Base-by-base conservation (phyloP, 129 eudicot species). In the Flaveria sonorensis region DNA sequence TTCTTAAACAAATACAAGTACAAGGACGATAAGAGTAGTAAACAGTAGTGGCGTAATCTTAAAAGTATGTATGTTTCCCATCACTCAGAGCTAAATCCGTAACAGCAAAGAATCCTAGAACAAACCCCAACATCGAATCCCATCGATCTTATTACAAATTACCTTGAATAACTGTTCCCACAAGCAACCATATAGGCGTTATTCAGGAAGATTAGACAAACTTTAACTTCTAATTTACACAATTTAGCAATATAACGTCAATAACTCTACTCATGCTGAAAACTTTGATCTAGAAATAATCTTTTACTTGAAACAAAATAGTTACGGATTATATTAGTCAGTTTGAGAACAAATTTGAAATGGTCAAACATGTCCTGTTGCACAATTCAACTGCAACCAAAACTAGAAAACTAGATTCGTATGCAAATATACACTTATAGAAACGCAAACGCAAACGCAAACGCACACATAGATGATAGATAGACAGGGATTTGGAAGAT, bases 301-400 rank as follows among this genome's bases (percentile, higher is more conserved):
- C 16, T 43, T 64, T 73, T 47, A n/a, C 26, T 75, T 16, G 2
- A 63, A 64, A 64, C 16, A 5, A 12, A 65, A 50, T 30, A 30
- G 36, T 48, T 52, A 48, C 7, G 26, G 52, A 75, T 11, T 7
- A 28, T 52, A 32, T 63, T 47, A 65, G 11, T 76, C 42, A 36
- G 42, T 14, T 66, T 76, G 10, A 12, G 55, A 16, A 36, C 52
- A 40, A 52, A 14, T 11, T 57, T 23, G 26, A 45, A 2, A 30
- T 30, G 36, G 36, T 30, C 36, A 30, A 30, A 30, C 36, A 30
- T 30, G 5, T 3, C 0, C 0, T 74, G 21, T 47, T 40, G 26
- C 61, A 43, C 30, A 74, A 74, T 74, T 70, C n/a, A 74, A 68
- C 79, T 6, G 40, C 7, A 36, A 36, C 40, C 28, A 77, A 23